These are phyloP conservation scores for Musa balbisiana DNA, from an alignment of 202 grass and related monocot genomes.

Conservation along the genomic window DNA sequence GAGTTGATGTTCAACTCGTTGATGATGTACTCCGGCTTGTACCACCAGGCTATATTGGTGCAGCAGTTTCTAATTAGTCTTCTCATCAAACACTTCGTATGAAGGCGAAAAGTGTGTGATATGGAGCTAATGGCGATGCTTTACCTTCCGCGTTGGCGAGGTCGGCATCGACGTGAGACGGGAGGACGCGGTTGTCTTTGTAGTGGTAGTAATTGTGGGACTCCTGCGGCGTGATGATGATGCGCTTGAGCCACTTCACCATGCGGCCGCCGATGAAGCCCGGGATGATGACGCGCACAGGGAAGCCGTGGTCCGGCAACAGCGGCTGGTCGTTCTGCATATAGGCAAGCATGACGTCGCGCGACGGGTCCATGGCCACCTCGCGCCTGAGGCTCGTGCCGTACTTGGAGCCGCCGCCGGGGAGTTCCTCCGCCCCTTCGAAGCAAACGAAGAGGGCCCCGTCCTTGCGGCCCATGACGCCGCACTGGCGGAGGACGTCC, in stretches of 20 bases:
- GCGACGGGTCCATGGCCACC: conserved; percentile 18
- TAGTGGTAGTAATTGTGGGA: conserved; percentile 17
- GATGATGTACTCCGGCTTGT: conserved; percentile 21
- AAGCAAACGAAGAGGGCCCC: conserved; percentile 12
- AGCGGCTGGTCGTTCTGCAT: conserved; percentile 19
- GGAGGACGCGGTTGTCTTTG: conserved; percentile 21
- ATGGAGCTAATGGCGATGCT: neutral
- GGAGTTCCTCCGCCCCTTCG: conserved; percentile 18
- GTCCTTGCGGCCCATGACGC: neutral
- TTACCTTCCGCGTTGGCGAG: conserved; percentile 13
- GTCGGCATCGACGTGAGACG: conserved; percentile 9
- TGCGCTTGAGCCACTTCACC: conserved; percentile 22
- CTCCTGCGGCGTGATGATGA: conserved; percentile 18
- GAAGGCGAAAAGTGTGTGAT: neutral
- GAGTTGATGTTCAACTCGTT: conserved; percentile 23
- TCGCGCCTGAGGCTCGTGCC: conserved; percentile 10
- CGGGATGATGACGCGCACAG: conserved; percentile 16
- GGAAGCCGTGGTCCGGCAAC: conserved; percentile 18
- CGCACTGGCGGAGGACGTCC: conserved; percentile 17
- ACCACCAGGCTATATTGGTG: conserved; percentile 12
- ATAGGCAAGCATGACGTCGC: conserved; percentile 15
- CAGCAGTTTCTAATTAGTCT: neutral
- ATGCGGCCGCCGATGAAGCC: conserved; percentile 17
- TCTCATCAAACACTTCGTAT: too few species aligned
- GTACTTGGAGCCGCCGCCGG: conserved; percentile 17